Base-by-base conservation (phyloP, 805 yeast species). In the Starmerella floricola region DNA sequence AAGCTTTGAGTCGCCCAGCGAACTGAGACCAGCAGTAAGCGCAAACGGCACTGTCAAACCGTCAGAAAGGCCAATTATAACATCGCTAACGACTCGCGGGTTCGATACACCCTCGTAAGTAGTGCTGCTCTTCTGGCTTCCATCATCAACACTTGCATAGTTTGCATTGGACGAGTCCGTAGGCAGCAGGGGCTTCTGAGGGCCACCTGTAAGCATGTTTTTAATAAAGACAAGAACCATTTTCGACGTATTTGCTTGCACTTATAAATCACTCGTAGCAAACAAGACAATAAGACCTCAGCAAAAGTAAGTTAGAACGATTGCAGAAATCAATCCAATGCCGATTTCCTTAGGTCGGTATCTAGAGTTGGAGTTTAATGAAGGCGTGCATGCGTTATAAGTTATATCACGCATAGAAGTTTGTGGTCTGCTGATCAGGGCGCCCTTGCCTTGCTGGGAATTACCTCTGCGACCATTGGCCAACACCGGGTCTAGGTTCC, bases 31-130 rank as follows among this genome's bases (percentile, higher is more conserved):
- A 0, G 98, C 97, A 1, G 97, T 91, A 53, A 91, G 71, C 2
- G 98, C 98, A 69, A 88, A 88, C n/a, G 98, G 98, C 31, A 88
- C 98, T 0, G 97, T 88, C 51, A 88, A 71, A 4, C 98, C 98
- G 60, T 88, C 98, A 28, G 91, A 78, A 38, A 88, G 72, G 4
- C 98, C 98, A 57, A 88, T 88, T 52, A 88, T 85, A 42, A 83
- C 71, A 61, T 88, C 97, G 35, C 91, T 78, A 79, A 88, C 83
- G 20, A 87, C 87, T 60, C 98, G 75, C 8, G 98, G 98, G 46
- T 54, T 54, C 29, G 47, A 40, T 30, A 53, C 40, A 15, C 55
- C 58, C 27, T 54, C 52, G 36, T 53, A 53, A 31, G 50, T 43
- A 32, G 48, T 31, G 32, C 40, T 26, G 31, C 50, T 45, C 31